Conservation (phyloP, 140 eudicot species). For the Senecio squalidus region DNA sequence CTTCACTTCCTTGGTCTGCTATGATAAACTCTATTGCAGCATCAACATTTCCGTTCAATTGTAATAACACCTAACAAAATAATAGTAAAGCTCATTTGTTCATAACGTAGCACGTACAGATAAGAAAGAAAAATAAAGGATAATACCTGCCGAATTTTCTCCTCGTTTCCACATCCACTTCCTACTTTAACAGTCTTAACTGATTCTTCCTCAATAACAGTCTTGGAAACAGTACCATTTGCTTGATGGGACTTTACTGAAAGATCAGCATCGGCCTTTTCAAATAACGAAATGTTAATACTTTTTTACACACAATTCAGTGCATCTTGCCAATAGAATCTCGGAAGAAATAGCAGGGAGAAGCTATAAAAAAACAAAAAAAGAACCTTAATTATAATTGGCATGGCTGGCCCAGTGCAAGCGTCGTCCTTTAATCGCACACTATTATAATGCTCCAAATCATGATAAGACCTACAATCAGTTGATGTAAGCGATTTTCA, state of each 20-base stretch:
- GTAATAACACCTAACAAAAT: constrained; percentile 46
- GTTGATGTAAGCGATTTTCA: background rate
- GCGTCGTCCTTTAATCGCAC: constrained; percentile 79
- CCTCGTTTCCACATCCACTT: constrained; percentile 69
- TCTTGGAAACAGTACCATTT: constrained; percentile 36
- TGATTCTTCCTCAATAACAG: constrained; percentile 33
- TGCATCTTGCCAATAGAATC: background rate
- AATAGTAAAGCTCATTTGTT: constrained; percentile 4
- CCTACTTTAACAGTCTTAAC: constrained; percentile 65
- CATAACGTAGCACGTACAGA: background rate
- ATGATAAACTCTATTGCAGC: constrained; percentile 77
- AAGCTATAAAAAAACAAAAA: constrained; percentile 10
- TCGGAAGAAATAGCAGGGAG: background rate
- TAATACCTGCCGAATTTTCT: constrained; percentile 61
- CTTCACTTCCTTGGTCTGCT: constrained; percentile 60
- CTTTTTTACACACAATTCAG: constrained; percentile 32
- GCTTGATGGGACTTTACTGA: constrained; percentile 61
- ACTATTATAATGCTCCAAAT: constrained; percentile 90
- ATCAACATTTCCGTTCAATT: constrained; percentile 73
- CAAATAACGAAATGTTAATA: constrained; percentile 35
- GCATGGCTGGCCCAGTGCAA: constrained; percentile 75
- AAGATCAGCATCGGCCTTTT: constrained; percentile 90
- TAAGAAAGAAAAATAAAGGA: background rate
- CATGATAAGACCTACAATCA: constrained; percentile 85
- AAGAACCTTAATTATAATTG: constrained; percentile 78